Evolutionary conservation across 108 stramenopile species (phyloP), one percentile per base, ranked within the genome.

Genomic region (Skeletonema menzelii): DNA sequence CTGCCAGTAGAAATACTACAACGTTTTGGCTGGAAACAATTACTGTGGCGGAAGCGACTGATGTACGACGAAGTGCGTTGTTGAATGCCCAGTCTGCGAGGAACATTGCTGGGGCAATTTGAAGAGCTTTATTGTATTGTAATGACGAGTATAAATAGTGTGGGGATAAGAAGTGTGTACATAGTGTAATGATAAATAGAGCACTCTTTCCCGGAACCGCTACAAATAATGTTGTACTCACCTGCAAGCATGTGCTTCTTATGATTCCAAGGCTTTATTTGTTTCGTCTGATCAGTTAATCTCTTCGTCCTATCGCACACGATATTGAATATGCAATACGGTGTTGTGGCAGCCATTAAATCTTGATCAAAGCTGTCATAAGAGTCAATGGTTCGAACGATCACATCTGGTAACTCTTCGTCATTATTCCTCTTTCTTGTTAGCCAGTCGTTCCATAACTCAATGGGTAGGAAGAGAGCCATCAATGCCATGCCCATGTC

Each of bases 11-110:
- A 35, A 59, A 79, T 1, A 73, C 72, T 46, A 79, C 68, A 34
- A 79, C 44, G 13, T 35, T 46, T 32, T 73, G 66, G 31, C 38
- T 69, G 1, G 65, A 67, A 12, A 73, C 66, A 32, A 79, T 53
- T 4, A 74, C 73, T 2, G 78, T 73, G 0, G 73, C 42, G 0
- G 78, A 79, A 11, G 73, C 66, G 14, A 79, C 30, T 13, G 78
- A 74, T 11, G 78, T 79, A 6, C 27, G 35, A 4, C 26, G 22
- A 44, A 79, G 63, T 27, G 73, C 59, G 2, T 57, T 56, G 67
- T 79, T 79, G 35, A 79, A 79, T 12, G 57, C 55, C 65, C 67
- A 79, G 42, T 79, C 69, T 13, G 78, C 72, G 11, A 67, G 0
- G 53, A 79, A 79, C 72, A 73, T 59, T 14, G 59, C 65, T 15